A percentile compares a stretch with the other conserved stretches of the same genome.
phyloP scores from a whole-genome alignment of 2,329 filamentous ascomycete species.

The Pseudogymnoascus sp. region DNA sequence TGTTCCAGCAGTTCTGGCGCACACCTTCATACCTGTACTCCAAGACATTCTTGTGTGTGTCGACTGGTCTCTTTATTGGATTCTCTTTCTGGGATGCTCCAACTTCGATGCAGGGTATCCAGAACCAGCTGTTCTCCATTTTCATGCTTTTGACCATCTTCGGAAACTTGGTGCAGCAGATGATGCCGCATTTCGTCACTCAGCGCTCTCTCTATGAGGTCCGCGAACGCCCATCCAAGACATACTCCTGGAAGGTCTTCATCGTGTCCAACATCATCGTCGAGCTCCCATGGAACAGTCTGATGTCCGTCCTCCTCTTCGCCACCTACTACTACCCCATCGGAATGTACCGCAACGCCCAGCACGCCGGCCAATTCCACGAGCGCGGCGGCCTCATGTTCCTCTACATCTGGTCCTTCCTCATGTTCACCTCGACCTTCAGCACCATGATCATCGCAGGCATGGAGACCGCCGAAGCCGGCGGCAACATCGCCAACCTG shows the following conservation, averaged over 20 bases:
- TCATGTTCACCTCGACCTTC: constrained; percentile 77
- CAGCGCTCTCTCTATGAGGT: constrained; percentile 53
- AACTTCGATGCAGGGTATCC: constrained; percentile 54
- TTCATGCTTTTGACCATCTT: constrained; percentile 74
- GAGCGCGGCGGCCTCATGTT: constrained; percentile 76
- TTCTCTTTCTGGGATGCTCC: constrained; percentile 64
- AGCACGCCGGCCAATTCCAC: constrained; percentile 50
- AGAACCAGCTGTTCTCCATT: constrained; percentile 66
- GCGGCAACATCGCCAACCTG: constrained; percentile 69
- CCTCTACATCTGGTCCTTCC: constrained; percentile 67
- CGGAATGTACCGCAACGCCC: constrained; percentile 61
- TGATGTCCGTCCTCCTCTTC: constrained; percentile 72
- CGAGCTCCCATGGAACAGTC: constrained; percentile 76
- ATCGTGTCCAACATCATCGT: constrained; percentile 70
- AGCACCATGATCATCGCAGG: constrained; percentile 71
- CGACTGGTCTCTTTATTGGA: constrained; percentile 55
- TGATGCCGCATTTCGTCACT: constrained; percentile 60
- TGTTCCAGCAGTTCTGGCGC: constrained; percentile 60
- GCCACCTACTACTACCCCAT: constrained; percentile 83
- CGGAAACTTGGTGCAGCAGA: constrained; percentile 68
- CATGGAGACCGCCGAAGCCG: constrained; percentile 68
- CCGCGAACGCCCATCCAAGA: constrained; percentile 70
- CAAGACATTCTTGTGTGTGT: constrained; percentile 29
- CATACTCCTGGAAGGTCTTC: constrained; percentile 65
- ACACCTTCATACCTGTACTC: constrained; percentile 50